Conservation (phyloP, 176 grass and related monocot genomes). For the Oryza meyeriana region DNA sequence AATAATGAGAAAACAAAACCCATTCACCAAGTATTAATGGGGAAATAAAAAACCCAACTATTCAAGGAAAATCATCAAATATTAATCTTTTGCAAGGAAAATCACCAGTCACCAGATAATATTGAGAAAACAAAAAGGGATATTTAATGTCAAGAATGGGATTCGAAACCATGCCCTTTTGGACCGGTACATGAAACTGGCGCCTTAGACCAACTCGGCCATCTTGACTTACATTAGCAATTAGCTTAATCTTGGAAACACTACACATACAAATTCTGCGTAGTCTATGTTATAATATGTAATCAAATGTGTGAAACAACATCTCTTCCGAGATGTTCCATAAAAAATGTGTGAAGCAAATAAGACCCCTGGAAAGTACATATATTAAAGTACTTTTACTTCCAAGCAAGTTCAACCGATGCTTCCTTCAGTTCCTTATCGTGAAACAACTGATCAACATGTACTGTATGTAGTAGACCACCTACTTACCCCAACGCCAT, state of each 20-base stretch:
- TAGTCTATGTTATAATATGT: no score
- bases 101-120: background rate
- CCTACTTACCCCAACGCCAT: no score
- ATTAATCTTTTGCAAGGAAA: background rate
- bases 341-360: background rate
- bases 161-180: conserved; percentile 39
- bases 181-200: conserved; percentile 91
- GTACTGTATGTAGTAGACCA: no score
- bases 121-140: background rate
- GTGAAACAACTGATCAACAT: no score
- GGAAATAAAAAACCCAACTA: no score
- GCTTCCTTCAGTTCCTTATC: no score
- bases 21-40: no score
- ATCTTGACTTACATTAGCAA: conserved; percentile 44
- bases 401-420: no score
- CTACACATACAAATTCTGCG: no score
- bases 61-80: background rate
- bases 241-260: background rate
- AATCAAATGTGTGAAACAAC: background rate
- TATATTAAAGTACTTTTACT: no score
- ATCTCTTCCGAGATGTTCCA: background rate
- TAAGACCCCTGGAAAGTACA: no score
- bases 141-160: background rate
- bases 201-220: conserved; percentile 98
- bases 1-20: no score